These are phyloP conservation scores for Neopestalotiopsis sp. DNA, from an alignment of 2,329 filamentous ascomycete species.

Conservation along the genomic window DNA sequence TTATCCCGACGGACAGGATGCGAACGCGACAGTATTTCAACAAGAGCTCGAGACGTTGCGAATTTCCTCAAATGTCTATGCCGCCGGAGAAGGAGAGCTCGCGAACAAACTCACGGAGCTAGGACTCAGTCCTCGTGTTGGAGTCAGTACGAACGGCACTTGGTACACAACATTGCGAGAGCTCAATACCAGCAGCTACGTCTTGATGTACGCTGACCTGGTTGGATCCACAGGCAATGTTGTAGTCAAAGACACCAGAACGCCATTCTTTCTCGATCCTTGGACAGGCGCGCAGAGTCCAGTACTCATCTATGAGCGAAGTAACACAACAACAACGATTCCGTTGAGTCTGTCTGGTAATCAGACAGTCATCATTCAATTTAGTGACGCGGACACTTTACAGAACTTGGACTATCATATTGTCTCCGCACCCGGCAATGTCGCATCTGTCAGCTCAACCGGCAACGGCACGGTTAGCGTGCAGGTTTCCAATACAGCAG, in stretches of 20 bases:
- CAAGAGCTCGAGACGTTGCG: neutral
- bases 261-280: neutral
- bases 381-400: neutral
- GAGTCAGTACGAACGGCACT: neutral
- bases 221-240: neutral
- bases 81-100: neutral
- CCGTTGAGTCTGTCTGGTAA: neutral
- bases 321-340: neutral
- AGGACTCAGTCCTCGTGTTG: neutral
- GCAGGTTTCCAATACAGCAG: neutral
- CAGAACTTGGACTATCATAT: neutral
- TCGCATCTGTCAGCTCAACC: neutral
- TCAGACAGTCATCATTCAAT: neutral
- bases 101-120: neutral
- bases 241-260: neutral
- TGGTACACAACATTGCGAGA: neutral
- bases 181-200: neutral
- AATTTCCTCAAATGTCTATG: neutral
- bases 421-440: neutral
- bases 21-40: neutral
- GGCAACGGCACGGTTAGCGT: neutral
- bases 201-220: neutral
- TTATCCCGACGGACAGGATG: neutral
- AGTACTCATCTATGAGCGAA: neutral
- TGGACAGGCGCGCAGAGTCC: constrained; percentile 1